Percentiles rank a stretch among this genome's conserved stretches.
These are phyloP conservation scores for Crucibulum laeve DNA, from an alignment of 768 basidiomycete genomes.

Conservation along the genomic window DNA sequence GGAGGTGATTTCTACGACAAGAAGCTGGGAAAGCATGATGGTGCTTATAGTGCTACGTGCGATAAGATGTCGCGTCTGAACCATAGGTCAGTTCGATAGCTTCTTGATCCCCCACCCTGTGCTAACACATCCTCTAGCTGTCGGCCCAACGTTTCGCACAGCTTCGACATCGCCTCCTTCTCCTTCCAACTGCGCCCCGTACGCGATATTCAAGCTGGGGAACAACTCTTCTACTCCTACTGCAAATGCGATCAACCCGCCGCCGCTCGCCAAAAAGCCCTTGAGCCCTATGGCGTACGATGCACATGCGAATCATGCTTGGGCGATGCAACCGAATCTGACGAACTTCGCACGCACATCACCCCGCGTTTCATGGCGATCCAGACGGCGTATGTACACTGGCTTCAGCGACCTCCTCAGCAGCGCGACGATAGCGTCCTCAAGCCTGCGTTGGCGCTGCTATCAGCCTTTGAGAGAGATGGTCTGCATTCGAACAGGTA, in stretches of 20 bases:
- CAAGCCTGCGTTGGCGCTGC: too few relatives aligned
- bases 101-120: background rate
- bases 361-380: background rate
- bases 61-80: slow-evolving; percentile 18
- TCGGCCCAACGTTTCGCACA: slow-evolving; percentile 13
- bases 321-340: slow-evolving; percentile 13
- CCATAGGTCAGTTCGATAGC: slow-evolving; percentile 14
- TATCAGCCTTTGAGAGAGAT: too few relatives aligned
- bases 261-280: slow-evolving; percentile 17
- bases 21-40: background rate
- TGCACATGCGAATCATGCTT: slow-evolving; percentile 31
- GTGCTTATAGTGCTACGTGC: slow-evolving; percentile 10
- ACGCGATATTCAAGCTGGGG: slow-evolving; percentile 23
- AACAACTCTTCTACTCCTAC: slow-evolving; percentile 28
- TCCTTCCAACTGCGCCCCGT: slow-evolving; percentile 21
- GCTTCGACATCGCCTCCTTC: slow-evolving; percentile 21
- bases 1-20: background rate
- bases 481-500: too few relatives aligned
- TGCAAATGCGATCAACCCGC: slow-evolving; percentile 6
- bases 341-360: slow-evolving; percentile 9
- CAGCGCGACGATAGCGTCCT: too few relatives aligned
- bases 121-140: slow-evolving; percentile 13
- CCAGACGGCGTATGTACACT: too few relatives aligned
- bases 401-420: too few relatives aligned
- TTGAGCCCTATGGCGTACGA: slow-evolving; percentile 23